Base-by-base conservation (phyloP, 2,329 filamentous ascomycete species). In the Zymoseptoria pseudotritici region DNA sequence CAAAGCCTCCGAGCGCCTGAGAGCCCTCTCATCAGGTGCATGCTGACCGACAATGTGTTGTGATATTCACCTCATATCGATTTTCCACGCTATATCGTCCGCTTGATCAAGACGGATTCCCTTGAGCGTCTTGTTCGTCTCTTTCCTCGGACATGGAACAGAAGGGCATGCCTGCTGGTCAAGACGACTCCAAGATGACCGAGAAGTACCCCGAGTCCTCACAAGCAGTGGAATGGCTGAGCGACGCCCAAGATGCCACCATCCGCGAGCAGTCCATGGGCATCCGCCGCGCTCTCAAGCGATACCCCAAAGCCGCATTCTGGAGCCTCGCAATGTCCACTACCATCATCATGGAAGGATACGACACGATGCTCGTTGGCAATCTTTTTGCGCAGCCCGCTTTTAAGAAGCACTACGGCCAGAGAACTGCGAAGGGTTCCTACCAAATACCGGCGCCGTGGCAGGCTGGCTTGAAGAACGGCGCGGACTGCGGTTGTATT, bases 401-500 rank as follows among this genome's bases (percentile, higher is more conserved):
- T 1, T 74, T 74, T 60, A 63, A 67, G 51, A 58, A 60, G 19
- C 53, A 55, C 6, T 83, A 78, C 60, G 80, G 80, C 2, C 19
- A 55, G 13, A 24, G 22, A 21, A 36, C 54, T 19, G 22, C 17
- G 19, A 21, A 57, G n/a, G 50, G 36, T n/a, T 54, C n/a, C 50
- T 80, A 80, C 59, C 73, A 77, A 36, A 72, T 86, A 21, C 77
- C 80, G 0, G 79, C 82, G 0, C 74, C 78, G 0, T 86, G 83
- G 83, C 83, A 85, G 69, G 79, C 80, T 0, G 82, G 77, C 0
- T 67, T 86, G 3, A 79, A 77, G 6, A 83, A 83, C 59, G 83
- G 82, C 24, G 81, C 81, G 56, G 78, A 80, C 57, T 53, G 63
- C 4, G 67, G 66, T 58, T 71, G 86, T 68, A 84, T 90, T 56